Evolutionary conservation across 805 yeast species (phyloP).

Genomic region (Saccharomyces paradoxus): DNA sequence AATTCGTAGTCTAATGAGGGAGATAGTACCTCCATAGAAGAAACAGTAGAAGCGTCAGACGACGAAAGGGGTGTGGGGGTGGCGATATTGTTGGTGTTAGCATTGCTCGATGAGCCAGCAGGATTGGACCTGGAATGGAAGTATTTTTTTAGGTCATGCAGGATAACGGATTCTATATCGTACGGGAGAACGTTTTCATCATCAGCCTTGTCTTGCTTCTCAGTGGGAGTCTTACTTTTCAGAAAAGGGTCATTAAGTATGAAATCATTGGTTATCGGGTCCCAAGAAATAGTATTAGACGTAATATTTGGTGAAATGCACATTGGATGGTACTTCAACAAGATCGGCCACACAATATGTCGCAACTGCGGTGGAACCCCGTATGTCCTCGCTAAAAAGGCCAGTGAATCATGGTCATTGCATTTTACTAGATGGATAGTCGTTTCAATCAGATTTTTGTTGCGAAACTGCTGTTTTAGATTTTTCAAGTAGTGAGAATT

Average conservation of each 20-base stretch:
- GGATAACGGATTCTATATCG: slow-evolving; percentile 34
- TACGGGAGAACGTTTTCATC: slow-evolving; percentile 5
- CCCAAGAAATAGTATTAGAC: slow-evolving; percentile 40
- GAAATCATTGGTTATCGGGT: slow-evolving; percentile 11
- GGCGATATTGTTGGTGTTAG: not conserved
- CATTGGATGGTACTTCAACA: slow-evolving; percentile 77
- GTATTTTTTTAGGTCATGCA: slow-evolving; percentile 54
- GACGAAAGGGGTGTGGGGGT: not conserved
- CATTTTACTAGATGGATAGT: slow-evolving; percentile 48
- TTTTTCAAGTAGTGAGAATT: slow-evolving; percentile 23
- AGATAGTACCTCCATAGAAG: slow-evolving; percentile 7
- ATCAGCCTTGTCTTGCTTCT: slow-evolving; percentile 1
- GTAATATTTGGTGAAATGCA: slow-evolving; percentile 67
- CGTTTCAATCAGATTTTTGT: slow-evolving; percentile 33
- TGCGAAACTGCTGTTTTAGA: slow-evolving; percentile 22
- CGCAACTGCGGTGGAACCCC: slow-evolving; percentile 83
- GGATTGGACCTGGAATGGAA: slow-evolving; percentile 30
- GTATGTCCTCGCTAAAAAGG: slow-evolving; percentile 68
- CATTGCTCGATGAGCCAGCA: not conserved
- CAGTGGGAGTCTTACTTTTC: slow-evolving; percentile 2
- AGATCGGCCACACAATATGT: slow-evolving; percentile 74
- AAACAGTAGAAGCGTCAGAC: slow-evolving; percentile 7
- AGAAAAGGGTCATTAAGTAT: slow-evolving; percentile 6
- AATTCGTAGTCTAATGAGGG: slow-evolving; percentile 35
- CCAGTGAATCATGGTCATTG: slow-evolving; percentile 66